These are phyloP conservation scores for Bacidia gigantensis DNA, from an alignment of 495 filamentous ascomycete genomes.

Conservation along the genomic window DNA sequence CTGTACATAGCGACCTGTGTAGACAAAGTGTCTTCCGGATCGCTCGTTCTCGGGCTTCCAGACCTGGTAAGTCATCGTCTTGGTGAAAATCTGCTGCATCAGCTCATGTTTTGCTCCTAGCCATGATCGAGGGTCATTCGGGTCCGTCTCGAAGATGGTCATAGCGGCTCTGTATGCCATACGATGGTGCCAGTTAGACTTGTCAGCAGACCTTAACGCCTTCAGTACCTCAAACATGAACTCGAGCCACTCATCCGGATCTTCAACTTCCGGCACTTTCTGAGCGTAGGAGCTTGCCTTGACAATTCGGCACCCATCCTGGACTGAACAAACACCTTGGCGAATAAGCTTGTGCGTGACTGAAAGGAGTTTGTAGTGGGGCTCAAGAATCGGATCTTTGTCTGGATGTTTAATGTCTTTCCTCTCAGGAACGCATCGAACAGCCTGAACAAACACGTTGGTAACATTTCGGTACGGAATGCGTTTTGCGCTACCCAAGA, in stretches of 20 bases:
- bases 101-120: constrained; percentile 59
- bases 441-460: constrained; percentile 55
- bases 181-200: constrained; percentile 94
- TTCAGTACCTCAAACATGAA: constrained; percentile 63
- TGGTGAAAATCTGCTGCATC: constrained; percentile 80
- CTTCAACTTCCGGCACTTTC: constrained; percentile 34
- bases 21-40: constrained; percentile 84
- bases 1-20: constrained; percentile 76
- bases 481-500: constrained; percentile 32
- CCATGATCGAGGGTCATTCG: constrained; percentile 33
- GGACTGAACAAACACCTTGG: constrained; percentile 22
- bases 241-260: constrained; percentile 53
- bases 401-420: constrained; percentile 46
- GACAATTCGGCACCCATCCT: constrained; percentile 41
- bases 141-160: constrained; percentile 51
- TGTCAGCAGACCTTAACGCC: constrained; percentile 70
- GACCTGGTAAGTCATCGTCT: constrained; percentile 86
- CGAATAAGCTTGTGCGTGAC: constrained; percentile 70
- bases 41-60: constrained; percentile 93
- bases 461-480: constrained; percentile 46
- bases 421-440: constrained; percentile 67
- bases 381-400: constrained; percentile 78
- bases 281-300: constrained; percentile 40
- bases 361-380: constrained; percentile 89
- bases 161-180: constrained; percentile 68